These are phyloP conservation scores for Apiotrichum gamsii DNA, from an alignment of 1,284 basidiomycete genomes.

Conservation along the genomic window DNA sequence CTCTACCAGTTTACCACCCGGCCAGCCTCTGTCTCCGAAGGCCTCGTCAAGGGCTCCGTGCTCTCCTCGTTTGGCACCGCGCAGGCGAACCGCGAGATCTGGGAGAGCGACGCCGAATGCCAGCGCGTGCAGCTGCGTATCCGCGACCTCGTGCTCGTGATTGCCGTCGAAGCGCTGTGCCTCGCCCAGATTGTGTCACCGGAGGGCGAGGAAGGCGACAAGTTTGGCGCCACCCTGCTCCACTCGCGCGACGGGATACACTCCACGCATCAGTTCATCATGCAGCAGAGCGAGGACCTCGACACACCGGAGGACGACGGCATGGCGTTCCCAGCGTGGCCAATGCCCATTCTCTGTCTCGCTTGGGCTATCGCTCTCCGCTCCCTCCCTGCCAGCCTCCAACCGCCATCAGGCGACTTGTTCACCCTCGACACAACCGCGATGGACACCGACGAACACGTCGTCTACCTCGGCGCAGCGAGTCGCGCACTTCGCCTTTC, in stretches of 20 bases:
- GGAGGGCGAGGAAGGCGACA: constrained; percentile 12
- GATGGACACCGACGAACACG: constrained; percentile 13
- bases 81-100: constrained; percentile 37
- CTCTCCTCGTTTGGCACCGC: constrained; percentile 35
- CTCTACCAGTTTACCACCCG: constrained; percentile 33
- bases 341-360: constrained; percentile 39
- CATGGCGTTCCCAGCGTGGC: constrained; percentile 21
- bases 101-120: constrained; percentile 31
- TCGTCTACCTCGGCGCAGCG: constrained; percentile 26
- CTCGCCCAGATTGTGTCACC: constrained; percentile 30
- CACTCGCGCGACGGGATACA: constrained; percentile 26
- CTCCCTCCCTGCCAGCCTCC: constrained; percentile 21
- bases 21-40: constrained; percentile 32
- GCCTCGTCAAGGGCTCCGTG: constrained; percentile 30
- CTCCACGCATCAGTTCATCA: constrained; percentile 31
- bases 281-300: constrained; percentile 29
- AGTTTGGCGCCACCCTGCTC: constrained; percentile 24
- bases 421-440: constrained; percentile 18
- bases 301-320: constrained; percentile 4
- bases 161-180: constrained; percentile 35
- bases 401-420: constrained; percentile 19
- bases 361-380: constrained; percentile 40
- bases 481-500: constrained; percentile 25
- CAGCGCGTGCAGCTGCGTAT: constrained; percentile 25
- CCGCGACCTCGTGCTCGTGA: constrained; percentile 33